Evolutionary conservation across 2,329 filamentous ascomycete species (phyloP), one percentile per base, ranked within the genome.

Genomic region (Rhinocladiella similis): DNA sequence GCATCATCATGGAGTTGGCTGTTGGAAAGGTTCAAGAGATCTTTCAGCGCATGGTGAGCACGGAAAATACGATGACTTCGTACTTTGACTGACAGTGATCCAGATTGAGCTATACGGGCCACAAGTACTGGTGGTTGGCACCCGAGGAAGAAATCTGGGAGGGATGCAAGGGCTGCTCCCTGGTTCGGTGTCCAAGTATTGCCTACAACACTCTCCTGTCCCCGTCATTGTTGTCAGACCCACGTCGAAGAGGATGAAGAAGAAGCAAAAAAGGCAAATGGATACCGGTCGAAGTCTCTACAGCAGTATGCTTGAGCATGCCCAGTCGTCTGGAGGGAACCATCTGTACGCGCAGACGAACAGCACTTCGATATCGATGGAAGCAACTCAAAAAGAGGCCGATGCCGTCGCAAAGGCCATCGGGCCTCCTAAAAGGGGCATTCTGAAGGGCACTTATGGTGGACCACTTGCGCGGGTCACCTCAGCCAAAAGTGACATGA

Each of bases 121-220:
- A 2, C 90, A 90, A 2, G 92, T 96, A 76, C 82, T 97, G 19
- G 88, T 97, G 25, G 92, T 97, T 14, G 92, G 92, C 42, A 96
- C 92, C 1, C 84, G 89, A 65, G 92, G 92, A 45, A 84, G 91
- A 53, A 93, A 88, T 36, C 80, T 96, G 1, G 90, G 90, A 33
- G 91, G 91, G 22, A 86, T 96, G 55, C 91, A 96, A 69, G 90
- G 90, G 47, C 78, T 96, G 27, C 83, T 96, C 41, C 90, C 90
- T 47, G 94, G 91, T 62, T 94, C 89, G 0, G 92, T 96, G 43
- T 95, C 90, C 22, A 96, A 96, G 70, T 97, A 96, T 74, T 96
- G 92, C 67, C 80, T 96, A 12, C 92, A 97, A 69, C 92, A 96
- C 70, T 96, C 90, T 1, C 91, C 92, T 0, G 90, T 97, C 1